These are phyloP conservation scores for Fagopyrum tataricum DNA, from an alignment of 148 eudicot genomes.

Conservation along the genomic window DNA sequence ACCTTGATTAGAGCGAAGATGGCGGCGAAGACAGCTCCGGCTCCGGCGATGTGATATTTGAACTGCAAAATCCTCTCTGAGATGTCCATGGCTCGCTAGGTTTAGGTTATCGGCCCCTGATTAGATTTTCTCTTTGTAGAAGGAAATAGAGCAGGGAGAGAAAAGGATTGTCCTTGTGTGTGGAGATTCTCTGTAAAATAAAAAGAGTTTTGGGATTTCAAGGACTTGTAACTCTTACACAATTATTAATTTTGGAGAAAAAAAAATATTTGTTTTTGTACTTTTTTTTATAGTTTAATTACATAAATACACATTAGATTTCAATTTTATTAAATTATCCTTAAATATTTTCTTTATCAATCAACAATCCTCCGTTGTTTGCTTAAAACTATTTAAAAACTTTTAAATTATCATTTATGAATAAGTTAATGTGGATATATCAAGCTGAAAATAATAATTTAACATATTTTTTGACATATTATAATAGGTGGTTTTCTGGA, in stretches of 20 bases:
- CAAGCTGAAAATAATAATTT: too few species aligned
- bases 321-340: background rate
- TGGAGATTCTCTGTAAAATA: constrained; percentile 8
- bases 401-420: too few species aligned
- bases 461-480: too few species aligned
- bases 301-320: background rate
- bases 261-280: background rate
- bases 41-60: constrained; percentile 38
- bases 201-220: constrained; percentile 5
- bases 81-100: constrained; percentile 49
- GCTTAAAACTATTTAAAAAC: too few species aligned
- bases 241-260: too few species aligned
- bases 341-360: background rate
- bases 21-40: constrained; percentile 19
- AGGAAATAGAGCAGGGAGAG: background rate
- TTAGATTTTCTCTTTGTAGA: background rate
- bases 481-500: too few species aligned
- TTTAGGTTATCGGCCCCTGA: background rate
- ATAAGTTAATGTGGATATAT: too few species aligned
- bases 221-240: background rate
- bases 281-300: background rate
- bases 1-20: constrained; percentile 21
- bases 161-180: background rate
- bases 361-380: too few species aligned
- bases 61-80: constrained; percentile 38